Evolutionary conservation across 495 filamentous ascomycete species (phyloP).

Genomic region (Penicillium subrubescens): DNA sequence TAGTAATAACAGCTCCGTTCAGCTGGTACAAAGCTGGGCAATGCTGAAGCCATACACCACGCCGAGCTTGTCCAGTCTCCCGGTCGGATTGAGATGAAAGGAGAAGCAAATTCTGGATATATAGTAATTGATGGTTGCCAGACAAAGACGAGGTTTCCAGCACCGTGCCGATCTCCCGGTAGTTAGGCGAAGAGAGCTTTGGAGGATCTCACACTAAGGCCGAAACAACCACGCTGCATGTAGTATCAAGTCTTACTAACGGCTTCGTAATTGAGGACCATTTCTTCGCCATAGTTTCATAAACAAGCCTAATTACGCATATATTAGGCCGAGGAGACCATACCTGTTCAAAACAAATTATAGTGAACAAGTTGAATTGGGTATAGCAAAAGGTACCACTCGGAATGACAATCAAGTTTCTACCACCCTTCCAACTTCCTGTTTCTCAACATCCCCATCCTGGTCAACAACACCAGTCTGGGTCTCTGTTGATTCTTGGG

Average conservation of each 20-base stretch:
- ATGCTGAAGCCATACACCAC: background rate
- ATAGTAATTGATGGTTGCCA: conserved; percentile 6
- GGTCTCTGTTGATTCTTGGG: background rate
- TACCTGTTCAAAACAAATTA: no score
- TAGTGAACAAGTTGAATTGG: no score
- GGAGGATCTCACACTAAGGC: conserved; percentile 13
- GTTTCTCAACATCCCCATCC: background rate
- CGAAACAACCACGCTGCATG: conserved; percentile 13
- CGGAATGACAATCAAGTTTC: background rate
- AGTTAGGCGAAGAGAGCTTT: conserved; percentile 13
- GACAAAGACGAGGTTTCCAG: background rate
- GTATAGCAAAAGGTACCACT: background rate
- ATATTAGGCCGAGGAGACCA: background rate
- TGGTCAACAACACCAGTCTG: conserved; percentile 1
- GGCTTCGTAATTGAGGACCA: background rate
- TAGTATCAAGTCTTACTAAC: background rate
- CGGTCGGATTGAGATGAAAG: no score
- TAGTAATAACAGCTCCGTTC: background rate
- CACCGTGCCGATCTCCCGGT: conserved; percentile 24
- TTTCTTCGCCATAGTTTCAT: background rate
- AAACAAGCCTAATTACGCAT: background rate
- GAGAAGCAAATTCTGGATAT: background rate
- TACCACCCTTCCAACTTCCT: background rate
- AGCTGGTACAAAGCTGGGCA: background rate
- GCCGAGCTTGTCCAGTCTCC: background rate